A percentile compares a stretch with the other conserved stretches of the same genome.
These are phyloP conservation scores for Penicillium sp. DNA, from an alignment of 2,329 filamentous ascomycete genomes.

Conservation along the genomic window DNA sequence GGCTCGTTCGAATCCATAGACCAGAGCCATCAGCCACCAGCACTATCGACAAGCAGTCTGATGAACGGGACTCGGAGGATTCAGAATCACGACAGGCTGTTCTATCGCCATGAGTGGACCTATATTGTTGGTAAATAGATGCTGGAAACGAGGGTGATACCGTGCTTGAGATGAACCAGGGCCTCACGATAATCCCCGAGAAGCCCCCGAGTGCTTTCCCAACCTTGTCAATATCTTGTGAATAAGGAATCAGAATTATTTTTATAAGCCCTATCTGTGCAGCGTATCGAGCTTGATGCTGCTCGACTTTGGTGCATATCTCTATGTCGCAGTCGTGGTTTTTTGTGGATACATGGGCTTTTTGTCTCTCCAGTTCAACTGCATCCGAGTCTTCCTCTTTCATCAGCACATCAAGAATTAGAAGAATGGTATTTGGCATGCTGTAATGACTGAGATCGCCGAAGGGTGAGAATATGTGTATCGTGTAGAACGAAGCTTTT, in stretches of 20 bases:
- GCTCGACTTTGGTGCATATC: background rate
- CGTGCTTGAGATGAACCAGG: background rate
- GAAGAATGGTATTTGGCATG: background rate
- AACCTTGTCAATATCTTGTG: background rate
- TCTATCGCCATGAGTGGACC: background rate
- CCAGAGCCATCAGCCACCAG: conserved; percentile 43
- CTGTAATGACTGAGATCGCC: background rate
- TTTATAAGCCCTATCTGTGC: background rate
- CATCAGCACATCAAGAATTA: background rate
- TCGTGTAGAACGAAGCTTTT: background rate
- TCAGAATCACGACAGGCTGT: conserved; percentile 1
- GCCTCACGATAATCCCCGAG: background rate
- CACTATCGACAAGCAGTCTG: background rate
- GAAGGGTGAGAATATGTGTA: background rate
- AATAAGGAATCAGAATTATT: background rate
- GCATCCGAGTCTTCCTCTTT: no score
- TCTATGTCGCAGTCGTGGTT: background rate
- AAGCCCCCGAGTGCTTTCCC: background rate
- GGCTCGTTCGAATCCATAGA: conserved; percentile 65
- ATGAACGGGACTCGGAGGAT: conserved; percentile 17
- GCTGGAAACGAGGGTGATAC: no score
- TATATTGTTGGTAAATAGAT: background rate
- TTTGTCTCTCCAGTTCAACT: background rate
- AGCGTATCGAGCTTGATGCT: background rate
- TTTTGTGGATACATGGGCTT: background rate